A percentile compares a stretch with the other conserved stretches of the same genome.
These are phyloP conservation scores for Ogataea paraovalis DNA, from an alignment of 805 yeast species.

Conservation along the genomic window DNA sequence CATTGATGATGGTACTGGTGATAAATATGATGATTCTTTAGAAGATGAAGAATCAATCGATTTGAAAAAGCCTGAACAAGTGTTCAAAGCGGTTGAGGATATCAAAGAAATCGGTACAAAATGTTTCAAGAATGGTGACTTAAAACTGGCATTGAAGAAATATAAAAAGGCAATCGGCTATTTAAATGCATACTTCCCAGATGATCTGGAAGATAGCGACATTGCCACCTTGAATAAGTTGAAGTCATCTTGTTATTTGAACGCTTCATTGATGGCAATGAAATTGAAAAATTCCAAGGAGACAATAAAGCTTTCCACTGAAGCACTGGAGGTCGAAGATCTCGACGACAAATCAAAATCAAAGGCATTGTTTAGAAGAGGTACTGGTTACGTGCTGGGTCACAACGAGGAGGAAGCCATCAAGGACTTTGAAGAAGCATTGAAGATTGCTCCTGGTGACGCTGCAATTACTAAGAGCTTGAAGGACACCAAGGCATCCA, in stretches of 20 bases:
- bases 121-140: constrained; percentile 63
- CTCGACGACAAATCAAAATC: constrained; percentile 67
- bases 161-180: constrained; percentile 71
- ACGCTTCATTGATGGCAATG: constrained; percentile 69
- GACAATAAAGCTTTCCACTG: constrained; percentile 56
- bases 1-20: constrained; percentile 79
- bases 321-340: constrained; percentile 58
- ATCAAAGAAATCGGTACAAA: constrained; percentile 78
- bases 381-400: constrained; percentile 58
- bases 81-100: constrained; percentile 56
- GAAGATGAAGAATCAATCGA: constrained; percentile 71
- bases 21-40: constrained; percentile 68
- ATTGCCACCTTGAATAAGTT: constrained; percentile 46
- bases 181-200: constrained; percentile 70
- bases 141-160: constrained; percentile 55
- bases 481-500: constrained; percentile 48
- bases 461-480: constrained; percentile 66
- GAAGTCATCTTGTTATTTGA: constrained; percentile 62
- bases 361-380: constrained; percentile 85
- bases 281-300: constrained; percentile 54
- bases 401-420: constrained; percentile 73
- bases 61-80: constrained; percentile 55
- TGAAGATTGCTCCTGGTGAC: constrained; percentile 62
- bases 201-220: constrained; percentile 55
- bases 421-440: constrained; percentile 61